These are phyloP conservation scores for Trichoderma parareesei DNA, from an alignment of 495 filamentous ascomycete species.

Conservation along the genomic window DNA sequence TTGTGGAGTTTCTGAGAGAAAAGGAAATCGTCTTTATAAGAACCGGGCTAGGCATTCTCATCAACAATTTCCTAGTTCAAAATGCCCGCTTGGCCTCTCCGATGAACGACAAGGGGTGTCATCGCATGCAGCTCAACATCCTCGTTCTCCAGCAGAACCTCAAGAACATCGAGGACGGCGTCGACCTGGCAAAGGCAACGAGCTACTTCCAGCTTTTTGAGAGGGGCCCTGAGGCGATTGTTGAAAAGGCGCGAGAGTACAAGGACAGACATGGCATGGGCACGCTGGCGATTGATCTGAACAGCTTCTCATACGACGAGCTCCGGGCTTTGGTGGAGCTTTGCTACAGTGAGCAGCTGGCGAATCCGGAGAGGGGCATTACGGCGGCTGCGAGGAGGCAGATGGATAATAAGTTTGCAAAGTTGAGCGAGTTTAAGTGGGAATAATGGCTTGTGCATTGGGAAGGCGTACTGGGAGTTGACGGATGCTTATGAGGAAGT, in stretches of 20 bases:
- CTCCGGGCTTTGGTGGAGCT: slow-evolving; percentile 76
- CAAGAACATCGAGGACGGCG: slow-evolving; percentile 76
- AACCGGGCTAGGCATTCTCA: slow-evolving; percentile 51
- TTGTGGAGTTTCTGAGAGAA: slow-evolving; percentile 58
- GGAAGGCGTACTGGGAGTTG: neutral
- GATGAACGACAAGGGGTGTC: slow-evolving; percentile 55
- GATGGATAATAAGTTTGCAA: slow-evolving; percentile 65
- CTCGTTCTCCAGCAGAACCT: slow-evolving; percentile 91
- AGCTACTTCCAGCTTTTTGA: slow-evolving; percentile 76
- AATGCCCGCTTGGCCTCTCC: slow-evolving; percentile 37
- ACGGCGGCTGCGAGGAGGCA: slow-evolving; percentile 63
- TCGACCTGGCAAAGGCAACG: slow-evolving; percentile 59
- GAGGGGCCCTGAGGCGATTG: slow-evolving; percentile 61
- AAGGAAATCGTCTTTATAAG: slow-evolving; percentile 63
- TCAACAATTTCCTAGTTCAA: slow-evolving; percentile 35
- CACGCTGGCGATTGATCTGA: slow-evolving; percentile 25
- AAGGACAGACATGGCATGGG: slow-evolving; percentile 31
- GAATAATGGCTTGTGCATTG: slow-evolving; percentile 21
- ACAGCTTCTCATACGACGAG: slow-evolving; percentile 70
- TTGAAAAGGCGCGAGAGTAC: slow-evolving; percentile 51
- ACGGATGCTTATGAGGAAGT: neutral
- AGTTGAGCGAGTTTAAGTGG: slow-evolving; percentile 78
- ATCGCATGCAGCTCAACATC: slow-evolving; percentile 81
- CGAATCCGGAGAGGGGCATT: slow-evolving; percentile 63
- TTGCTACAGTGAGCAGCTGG: slow-evolving; percentile 73